Evolutionary conservation across 2,329 filamentous ascomycete genomes (phyloP), one percentile per base, ranked within the genome.

Genomic region (Furcasterigmium furcatum): DNA sequence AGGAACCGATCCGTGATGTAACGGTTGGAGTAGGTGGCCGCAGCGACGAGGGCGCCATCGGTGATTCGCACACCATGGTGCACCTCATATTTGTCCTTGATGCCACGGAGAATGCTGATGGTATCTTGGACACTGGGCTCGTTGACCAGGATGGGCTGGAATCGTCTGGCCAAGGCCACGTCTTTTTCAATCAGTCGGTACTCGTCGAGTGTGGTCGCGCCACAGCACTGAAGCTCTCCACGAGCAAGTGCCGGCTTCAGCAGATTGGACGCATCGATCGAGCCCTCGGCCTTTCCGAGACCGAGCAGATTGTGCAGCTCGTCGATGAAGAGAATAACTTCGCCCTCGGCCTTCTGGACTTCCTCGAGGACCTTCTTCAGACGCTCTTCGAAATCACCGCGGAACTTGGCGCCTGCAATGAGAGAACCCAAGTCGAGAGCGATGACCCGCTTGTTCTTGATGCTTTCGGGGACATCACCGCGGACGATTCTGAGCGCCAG

Each of bases 71-170:
- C 92, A 67, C 94, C 92, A 59, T 99, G 94, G 55, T 97, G 94
- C 1, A 97, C 89, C 64, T 97, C 94, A 59, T 99, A 99, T 54
- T 91, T 89, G 60, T 97, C 91, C 62, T 97, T 97, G 72, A 99
- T 96, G 41, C 92, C 94, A 59, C 94, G 84, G 1, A 99, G 73
- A 46, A 99, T 97, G 42, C 90, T 96, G 50, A 99, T 91, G 0
- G 94, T 96, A 55, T 96, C 91, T 55, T 89, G 83, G 1, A 97
- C 91, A 0, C 82, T 85, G 0, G 94, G 94, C 58, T 99, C 94
- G 49, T 85, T 88, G n/a, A 99, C 91, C 29, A 90, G 68, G 46
- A 99, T 96, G 0, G 94, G 91, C 59, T 99, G 94, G 64, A 99
- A 97, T 48, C 94, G 81, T 55, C 94, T 78, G 9, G 94, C 94